Evolutionary conservation across 2,329 filamentous ascomycete species (phyloP).

Genomic region (Curvularia verruculosa): DNA sequence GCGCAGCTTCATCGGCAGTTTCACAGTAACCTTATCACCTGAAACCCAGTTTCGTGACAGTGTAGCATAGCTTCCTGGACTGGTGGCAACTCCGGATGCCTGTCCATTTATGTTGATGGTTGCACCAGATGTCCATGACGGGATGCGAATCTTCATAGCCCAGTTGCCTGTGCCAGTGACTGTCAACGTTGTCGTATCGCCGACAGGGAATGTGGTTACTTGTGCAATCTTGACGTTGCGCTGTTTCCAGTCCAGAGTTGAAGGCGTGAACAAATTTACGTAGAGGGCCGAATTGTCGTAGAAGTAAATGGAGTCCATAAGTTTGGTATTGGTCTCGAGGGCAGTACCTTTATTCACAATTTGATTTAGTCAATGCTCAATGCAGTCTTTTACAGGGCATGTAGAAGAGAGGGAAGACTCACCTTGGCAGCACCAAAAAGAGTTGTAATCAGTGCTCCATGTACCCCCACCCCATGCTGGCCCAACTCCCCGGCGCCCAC

Average conservation of each 20-base stretch:
- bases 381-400: not conserved
- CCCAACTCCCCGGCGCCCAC: slow-evolving; percentile 57
- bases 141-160: slow-evolving; percentile 55
- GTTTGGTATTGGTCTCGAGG: slow-evolving; percentile 61
- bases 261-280: slow-evolving; percentile 59
- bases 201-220: slow-evolving; percentile 52
- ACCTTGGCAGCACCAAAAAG: slow-evolving; percentile 58
- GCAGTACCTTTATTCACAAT: slow-evolving; percentile 53
- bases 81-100: slow-evolving; percentile 24
- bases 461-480: slow-evolving; percentile 60
- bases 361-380: slow-evolving; percentile 1
- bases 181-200: slow-evolving; percentile 50
- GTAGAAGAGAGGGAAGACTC: not conserved
- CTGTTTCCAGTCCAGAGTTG: slow-evolving; percentile 54
- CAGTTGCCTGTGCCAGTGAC: slow-evolving; percentile 45
- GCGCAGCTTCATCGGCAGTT: slow-evolving; percentile 55
- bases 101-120: slow-evolving; percentile 54
- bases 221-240: slow-evolving; percentile 52
- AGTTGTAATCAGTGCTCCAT: slow-evolving; percentile 61
- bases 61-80: slow-evolving; percentile 52
- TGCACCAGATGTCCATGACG: slow-evolving; percentile 53
- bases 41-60: slow-evolving; percentile 53
- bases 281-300: slow-evolving; percentile 53
- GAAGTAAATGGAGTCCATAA: slow-evolving; percentile 61
- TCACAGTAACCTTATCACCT: slow-evolving; percentile 53